Conservation (phyloP, 2,329 filamentous ascomycete species). For the Hypoxylon sp. region DNA sequence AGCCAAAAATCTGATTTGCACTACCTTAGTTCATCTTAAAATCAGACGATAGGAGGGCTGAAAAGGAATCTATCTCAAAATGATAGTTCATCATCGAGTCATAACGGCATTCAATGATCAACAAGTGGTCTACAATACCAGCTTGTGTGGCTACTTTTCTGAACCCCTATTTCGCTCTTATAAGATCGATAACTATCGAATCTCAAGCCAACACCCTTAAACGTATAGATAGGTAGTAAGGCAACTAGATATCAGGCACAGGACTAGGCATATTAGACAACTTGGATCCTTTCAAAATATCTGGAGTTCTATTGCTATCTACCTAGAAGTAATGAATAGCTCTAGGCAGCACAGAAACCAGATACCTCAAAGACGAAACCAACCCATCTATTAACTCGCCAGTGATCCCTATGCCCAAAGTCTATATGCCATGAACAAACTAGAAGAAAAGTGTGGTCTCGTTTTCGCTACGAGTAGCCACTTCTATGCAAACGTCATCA, state of each 20-base stretch:
- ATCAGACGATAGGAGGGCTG: background rate
- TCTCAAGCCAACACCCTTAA: background rate
- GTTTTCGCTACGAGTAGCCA: constrained; percentile 26
- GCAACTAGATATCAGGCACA: background rate
- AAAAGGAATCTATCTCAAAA: background rate
- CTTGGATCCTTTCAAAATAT: background rate
- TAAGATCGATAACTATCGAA: background rate
- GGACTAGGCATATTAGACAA: background rate
- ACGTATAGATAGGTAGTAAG: background rate
- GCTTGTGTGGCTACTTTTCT: background rate
- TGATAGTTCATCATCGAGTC: background rate
- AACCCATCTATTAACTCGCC: constrained; percentile 31
- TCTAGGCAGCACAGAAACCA: background rate
- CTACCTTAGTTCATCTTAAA: background rate
- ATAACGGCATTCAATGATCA: background rate
- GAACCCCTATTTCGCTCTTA: background rate
- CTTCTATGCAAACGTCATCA: constrained; percentile 41
- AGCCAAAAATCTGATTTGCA: background rate
- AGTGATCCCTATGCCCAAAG: constrained; percentile 17
- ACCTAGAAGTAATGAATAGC: background rate
- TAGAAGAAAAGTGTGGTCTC: constrained; percentile 20
- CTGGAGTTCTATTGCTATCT: background rate
- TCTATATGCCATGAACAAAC: constrained; percentile 38
- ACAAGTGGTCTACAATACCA: background rate
- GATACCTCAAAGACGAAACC: constrained; percentile 16